Evolutionary conservation across 805 yeast genomes (phyloP).

Genomic region (Nakazawaea wickerhamii): DNA sequence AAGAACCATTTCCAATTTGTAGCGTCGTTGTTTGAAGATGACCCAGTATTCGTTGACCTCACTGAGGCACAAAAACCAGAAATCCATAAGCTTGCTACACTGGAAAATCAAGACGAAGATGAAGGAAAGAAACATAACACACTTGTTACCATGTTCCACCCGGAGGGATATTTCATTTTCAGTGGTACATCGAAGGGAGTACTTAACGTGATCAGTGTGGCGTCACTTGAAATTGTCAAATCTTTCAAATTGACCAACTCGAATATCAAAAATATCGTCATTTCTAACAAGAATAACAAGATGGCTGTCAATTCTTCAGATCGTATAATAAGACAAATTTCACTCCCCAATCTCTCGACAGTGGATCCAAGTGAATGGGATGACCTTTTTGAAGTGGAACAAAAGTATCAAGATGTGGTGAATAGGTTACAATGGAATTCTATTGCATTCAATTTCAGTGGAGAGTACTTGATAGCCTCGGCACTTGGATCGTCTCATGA

Average conservation of each 20-base stretch:
- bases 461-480: constrained; percentile 84
- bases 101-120: constrained; percentile 20
- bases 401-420: constrained; percentile 85
- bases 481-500: constrained; percentile 87
- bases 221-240: constrained; percentile 31
- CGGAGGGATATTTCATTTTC: constrained; percentile 50
- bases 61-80: constrained; percentile 17
- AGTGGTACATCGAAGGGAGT: constrained; percentile 82
- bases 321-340: constrained; percentile 62
- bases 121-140: constrained; percentile 33
- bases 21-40: constrained; percentile 62
- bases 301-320: constrained; percentile 76
- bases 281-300: constrained; percentile 54
- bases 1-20: constrained; percentile 39
- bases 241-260: constrained; percentile 58
- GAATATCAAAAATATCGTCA: constrained; percentile 61
- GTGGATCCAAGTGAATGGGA: constrained; percentile 15
- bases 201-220: constrained; percentile 44
- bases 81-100: constrained; percentile 15
- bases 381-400: constrained; percentile 62
- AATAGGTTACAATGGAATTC: constrained; percentile 87
- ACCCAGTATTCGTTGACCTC: constrained; percentile 47
- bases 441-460: constrained; percentile 64
- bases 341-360: constrained; percentile 36
- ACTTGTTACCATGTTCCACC: constrained; percentile 45